Base-by-base conservation (phyloP, 192 early-diverging fungal genomes). In the Gaertneriomyces sp. region DNA sequence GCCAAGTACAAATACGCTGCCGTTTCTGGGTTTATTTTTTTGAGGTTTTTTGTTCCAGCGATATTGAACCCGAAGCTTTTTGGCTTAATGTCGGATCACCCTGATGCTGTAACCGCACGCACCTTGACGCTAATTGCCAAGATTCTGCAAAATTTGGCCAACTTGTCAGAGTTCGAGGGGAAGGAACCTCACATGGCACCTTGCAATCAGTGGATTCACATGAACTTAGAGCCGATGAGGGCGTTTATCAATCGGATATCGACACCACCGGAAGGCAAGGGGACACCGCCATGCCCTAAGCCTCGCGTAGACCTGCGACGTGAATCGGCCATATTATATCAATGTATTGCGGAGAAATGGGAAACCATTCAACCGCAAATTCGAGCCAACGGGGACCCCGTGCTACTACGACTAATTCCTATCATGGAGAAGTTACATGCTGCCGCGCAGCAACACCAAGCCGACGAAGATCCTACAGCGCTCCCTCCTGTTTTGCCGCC, bases 91-190 rank as follows among this genome's bases (percentile, higher is more conserved):
- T 64, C 45, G 19, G 70, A 79, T 50, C 74, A 78, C 57, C 79
- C 80, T 0, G 76, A 81, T 45, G 45, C 61, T 11, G 45, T 53
- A 8, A 72, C 76, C 5, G 55, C 79, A 4, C 63, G 84, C 41
- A 86, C 74, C 5, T 55, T 86, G 17, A 81, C 81, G 6, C 63
- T 86, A 11, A 71, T 86, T 42, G 78, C 78, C 9, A 86, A 86
- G 58, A 86, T 85, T 46, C 33, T 86, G 45, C 84, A 86, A 58
- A 82, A 84, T 65, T 59, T 86, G 58, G 83, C 84, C 8, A 85
- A 85, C 66, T 62, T 86, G 58, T 74, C 74, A 3, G 68, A 76
- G 53, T 86, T 86, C 69, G 79, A 79, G 42, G 74, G 61, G 10
- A 86, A 86, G 57, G 84, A 86, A 63, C 78, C 78, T 2, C 69